A percentile compares a stretch with the other conserved stretches of the same genome.
phyloP scores from a whole-genome alignment of 2,329 filamentous ascomycete species.

The Colletotrichum sp. region DNA sequence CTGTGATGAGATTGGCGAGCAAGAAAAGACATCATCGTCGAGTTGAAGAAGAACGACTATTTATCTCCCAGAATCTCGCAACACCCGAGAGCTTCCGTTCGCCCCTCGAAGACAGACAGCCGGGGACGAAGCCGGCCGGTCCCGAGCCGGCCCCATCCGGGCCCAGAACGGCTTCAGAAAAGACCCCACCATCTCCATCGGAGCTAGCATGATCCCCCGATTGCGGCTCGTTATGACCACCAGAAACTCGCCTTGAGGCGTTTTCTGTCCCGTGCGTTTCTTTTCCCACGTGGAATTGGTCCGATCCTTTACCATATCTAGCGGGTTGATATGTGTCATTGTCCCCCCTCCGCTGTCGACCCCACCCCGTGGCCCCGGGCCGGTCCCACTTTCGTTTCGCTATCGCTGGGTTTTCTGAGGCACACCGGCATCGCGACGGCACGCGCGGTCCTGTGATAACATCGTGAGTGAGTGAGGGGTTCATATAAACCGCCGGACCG shows the following conservation, averaged over 20 bases:
- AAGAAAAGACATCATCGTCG: fast-evolving
- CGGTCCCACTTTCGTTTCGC: constrained; percentile 6
- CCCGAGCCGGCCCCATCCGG: constrained; percentile 16
- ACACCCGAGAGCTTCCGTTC: background rate
- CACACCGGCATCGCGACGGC: constrained; percentile 10
- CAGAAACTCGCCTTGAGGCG: background rate
- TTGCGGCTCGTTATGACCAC: background rate
- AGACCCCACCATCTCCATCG: constrained; percentile 5
- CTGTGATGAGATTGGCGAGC: background rate
- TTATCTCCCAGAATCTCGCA: background rate
- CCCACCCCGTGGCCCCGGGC: constrained; percentile 8
- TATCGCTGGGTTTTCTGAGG: background rate
- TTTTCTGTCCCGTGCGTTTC: background rate
- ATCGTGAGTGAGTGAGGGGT: background rate
- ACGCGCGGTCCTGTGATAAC: background rate
- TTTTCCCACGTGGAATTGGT: background rate
- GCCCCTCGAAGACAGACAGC: background rate
- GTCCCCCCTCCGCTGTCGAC: background rate
- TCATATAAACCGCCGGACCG: constrained; percentile 9
- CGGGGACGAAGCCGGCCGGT: constrained; percentile 16
- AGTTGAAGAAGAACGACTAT: background rate
- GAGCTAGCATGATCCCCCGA: background rate
- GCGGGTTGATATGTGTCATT: constrained; percentile 15
- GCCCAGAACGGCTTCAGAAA: background rate
- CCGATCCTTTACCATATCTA: background rate